Evolutionary conservation across 2,329 filamentous ascomycete species (phyloP).

Genomic region (Neoarthrinium moseri): DNA sequence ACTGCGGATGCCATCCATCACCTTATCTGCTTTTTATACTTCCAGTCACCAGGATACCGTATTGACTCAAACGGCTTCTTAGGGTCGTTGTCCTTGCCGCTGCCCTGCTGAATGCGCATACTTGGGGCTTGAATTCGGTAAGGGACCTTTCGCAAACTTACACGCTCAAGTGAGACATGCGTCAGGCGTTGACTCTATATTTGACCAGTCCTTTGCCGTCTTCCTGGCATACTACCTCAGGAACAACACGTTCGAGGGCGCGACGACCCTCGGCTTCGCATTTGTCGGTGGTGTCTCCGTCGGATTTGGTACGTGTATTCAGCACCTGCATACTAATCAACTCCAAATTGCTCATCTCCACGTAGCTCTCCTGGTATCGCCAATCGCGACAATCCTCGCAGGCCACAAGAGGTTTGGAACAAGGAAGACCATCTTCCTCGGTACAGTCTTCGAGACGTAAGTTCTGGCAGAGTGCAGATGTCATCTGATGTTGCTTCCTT

Average conservation of each 20-base stretch:
- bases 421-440: constrained; percentile 60
- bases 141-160: constrained; percentile 17
- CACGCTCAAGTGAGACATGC: not conserved
- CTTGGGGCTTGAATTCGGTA: constrained; percentile 72
- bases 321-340: not conserved
- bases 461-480: constrained; percentile 11
- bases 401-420: constrained; percentile 64
- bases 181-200: too few relatives aligned
- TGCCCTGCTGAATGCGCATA: constrained; percentile 65
- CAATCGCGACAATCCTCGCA: constrained; percentile 56
- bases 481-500: not conserved
- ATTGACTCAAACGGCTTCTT: constrained; percentile 7
- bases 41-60: not conserved
- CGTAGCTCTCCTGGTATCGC: constrained; percentile 64
- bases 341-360: not conserved
- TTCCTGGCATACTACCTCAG: constrained; percentile 58
- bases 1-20: not conserved
- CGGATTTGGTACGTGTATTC: constrained; percentile 40
- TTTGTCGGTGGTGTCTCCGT: constrained; percentile 75
- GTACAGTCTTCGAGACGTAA: constrained; percentile 60
- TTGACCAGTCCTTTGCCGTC: constrained; percentile 53
- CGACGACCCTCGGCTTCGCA: constrained; percentile 67
- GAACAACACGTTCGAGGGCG: constrained; percentile 59
- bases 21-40: not conserved
- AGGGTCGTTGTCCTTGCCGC: constrained; percentile 54